Evolutionary conservation across 441 rosid species (phyloP).

Genomic region (Erodium chrysanthum): DNA sequence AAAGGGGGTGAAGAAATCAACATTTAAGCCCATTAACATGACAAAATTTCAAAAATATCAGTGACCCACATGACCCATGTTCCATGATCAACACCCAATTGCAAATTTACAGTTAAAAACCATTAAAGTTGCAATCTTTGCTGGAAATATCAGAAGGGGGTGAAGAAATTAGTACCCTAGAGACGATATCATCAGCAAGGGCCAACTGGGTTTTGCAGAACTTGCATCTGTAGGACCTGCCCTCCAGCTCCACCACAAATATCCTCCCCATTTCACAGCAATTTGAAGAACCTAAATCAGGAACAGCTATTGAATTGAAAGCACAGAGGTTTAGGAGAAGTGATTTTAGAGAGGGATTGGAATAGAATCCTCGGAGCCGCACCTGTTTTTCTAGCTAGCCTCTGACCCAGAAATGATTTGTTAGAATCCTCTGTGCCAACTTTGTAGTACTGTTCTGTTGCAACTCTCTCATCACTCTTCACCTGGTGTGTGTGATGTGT

Average conservation of each 20-base stretch:
- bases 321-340: neutral
- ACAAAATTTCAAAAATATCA: too few relatives aligned
- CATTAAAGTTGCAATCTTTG: neutral
- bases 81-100: neutral
- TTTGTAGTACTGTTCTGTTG: neutral
- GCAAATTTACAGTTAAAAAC: neutral
- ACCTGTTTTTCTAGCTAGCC: neutral
- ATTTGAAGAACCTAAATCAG: neutral
- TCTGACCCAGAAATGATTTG: neutral
- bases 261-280: conserved; percentile 52
- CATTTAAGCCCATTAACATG: neutral
- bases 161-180: conserved; percentile 32
- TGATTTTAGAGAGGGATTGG: neutral
- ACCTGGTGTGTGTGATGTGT: neutral
- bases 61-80: neutral
- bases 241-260: conserved; percentile 75
- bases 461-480: neutral
- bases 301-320: neutral
- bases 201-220: conserved; percentile 75
- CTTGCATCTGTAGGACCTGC: conserved; percentile 83
- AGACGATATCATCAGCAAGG: conserved; percentile 54
- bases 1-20: neutral
- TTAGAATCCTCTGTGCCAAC: neutral
- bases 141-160: neutral
- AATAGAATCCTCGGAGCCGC: neutral